phyloP scores from a whole-genome alignment of 768 basidiomycete genomes.

The Lactarius indigo region DNA sequence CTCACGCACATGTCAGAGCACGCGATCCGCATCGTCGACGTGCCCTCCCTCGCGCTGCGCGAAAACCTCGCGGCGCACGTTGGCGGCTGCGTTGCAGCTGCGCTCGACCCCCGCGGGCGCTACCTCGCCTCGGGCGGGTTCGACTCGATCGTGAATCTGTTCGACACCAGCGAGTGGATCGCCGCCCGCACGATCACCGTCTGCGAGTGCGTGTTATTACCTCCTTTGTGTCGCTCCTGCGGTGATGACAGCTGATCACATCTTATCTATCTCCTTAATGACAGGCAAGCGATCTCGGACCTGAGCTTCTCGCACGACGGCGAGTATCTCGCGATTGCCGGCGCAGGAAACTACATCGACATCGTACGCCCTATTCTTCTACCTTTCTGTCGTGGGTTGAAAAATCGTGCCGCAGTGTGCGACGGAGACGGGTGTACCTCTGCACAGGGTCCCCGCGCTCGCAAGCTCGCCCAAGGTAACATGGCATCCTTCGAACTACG shows the following conservation, averaged over 20 bases:
- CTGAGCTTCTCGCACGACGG: constrained; percentile 82
- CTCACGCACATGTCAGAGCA: constrained; percentile 62
- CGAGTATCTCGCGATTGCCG: constrained; percentile 78
- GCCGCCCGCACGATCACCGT: constrained; percentile 69
- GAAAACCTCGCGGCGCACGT: constrained; percentile 74
- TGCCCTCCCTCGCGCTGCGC: constrained; percentile 54
- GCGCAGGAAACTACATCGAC: constrained; percentile 67
- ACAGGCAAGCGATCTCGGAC: constrained; percentile 65
- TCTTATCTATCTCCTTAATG: background rate
- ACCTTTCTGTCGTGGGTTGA: background rate
- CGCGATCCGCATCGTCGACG: constrained; percentile 65
- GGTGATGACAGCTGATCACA: background rate
- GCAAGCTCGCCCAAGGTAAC: constrained; percentile 71
- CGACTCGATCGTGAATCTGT: constrained; percentile 81
- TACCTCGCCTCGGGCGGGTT: constrained; percentile 78
- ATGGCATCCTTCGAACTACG: constrained; percentile 80
- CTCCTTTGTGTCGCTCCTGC: background rate
- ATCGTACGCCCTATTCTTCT: constrained; percentile 43
- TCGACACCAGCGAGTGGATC: constrained; percentile 79
- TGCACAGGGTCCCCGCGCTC: constrained; percentile 73
- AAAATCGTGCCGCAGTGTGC: constrained; percentile 50
- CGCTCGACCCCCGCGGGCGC: constrained; percentile 75
- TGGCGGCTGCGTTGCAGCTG: constrained; percentile 72
- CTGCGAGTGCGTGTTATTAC: constrained; percentile 71
- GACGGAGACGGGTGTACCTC: constrained; percentile 67